phyloP scores from a whole-genome alignment of 352 stramenopile genomes.

The Blastocystis sp. region DNA sequence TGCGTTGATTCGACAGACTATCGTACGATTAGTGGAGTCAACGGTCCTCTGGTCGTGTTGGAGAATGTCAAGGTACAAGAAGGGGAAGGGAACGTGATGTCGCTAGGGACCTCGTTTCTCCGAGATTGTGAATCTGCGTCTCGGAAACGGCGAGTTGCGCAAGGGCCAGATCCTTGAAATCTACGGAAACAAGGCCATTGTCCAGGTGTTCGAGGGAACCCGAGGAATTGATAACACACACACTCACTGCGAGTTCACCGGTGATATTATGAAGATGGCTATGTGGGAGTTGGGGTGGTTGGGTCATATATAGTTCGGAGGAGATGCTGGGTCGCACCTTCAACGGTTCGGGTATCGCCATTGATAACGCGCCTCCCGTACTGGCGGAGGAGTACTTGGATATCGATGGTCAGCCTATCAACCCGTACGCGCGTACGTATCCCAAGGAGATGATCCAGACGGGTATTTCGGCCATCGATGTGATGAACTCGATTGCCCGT shows the following conservation, averaged over 20 bases:
- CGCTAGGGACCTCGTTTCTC: conserved; percentile 82
- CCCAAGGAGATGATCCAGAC: conserved; percentile 99
- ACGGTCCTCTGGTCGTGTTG: not conserved
- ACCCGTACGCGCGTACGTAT: conserved; percentile 94
- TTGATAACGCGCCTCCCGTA: conserved; percentile 87
- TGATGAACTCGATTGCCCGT: conserved; percentile 98
- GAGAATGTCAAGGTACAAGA: not conserved
- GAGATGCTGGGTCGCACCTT: conserved; percentile 94
- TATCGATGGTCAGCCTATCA: conserved; percentile 97
- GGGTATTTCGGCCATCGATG: conserved; percentile 96
- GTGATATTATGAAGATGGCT: conserved; percentile 94
- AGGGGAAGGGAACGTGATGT: not conserved
- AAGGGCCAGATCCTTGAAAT: conserved; percentile 84
- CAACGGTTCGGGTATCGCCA: conserved; percentile 92
- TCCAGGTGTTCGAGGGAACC: conserved; percentile 94
- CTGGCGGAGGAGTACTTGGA: conserved; percentile 94
- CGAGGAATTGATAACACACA: conserved; percentile 94
- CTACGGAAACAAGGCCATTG: conserved; percentile 83
- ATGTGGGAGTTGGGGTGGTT: conserved; percentile 68
- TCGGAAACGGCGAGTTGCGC: conserved; percentile 85
- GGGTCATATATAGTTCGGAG: conserved; percentile 64
- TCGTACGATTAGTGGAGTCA: conserved; percentile 60
- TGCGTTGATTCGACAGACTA: conserved; percentile 70
- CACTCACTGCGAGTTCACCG: conserved; percentile 93
- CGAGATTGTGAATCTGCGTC: conserved; percentile 95